Conservation (phyloP, 768 basidiomycete genomes). For the Leucocoprinus birnbaumii region DNA sequence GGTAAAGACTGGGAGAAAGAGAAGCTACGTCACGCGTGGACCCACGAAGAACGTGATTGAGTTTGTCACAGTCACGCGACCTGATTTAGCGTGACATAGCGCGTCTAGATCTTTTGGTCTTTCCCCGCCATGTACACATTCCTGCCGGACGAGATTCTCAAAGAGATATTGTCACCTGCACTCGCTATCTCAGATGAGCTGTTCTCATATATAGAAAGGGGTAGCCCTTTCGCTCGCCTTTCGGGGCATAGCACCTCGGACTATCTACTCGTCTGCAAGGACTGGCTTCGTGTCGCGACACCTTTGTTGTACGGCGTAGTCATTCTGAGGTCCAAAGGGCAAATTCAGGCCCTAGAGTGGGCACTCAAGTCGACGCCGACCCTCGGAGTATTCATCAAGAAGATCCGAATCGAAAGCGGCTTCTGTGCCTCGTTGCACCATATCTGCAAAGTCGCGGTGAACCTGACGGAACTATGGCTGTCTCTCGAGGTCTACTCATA, state of each 20-base stretch:
- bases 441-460: not conserved
- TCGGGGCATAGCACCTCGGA: slow-evolving; percentile 8
- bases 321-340: slow-evolving; percentile 20
- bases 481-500: not conserved
- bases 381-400: slow-evolving; percentile 21
- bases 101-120: not conserved
- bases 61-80: no score
- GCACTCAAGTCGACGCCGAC: slow-evolving; percentile 14
- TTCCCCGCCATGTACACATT: not conserved
- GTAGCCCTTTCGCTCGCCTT: no score
- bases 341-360: slow-evolving; percentile 17
- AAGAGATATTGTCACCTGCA: slow-evolving; percentile 11
- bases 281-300: slow-evolving; percentile 22
- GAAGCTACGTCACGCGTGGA: not conserved
- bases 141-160: slow-evolving; percentile 12
- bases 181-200: not conserved
- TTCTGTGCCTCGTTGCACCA: slow-evolving; percentile 6
- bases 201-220: no score
- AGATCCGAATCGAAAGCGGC: slow-evolving; percentile 22
- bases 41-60: not conserved
- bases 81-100: no score
- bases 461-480: slow-evolving; percentile 1
- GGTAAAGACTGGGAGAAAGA: not conserved
- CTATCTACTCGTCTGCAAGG: slow-evolving; percentile 18
- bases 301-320: slow-evolving; percentile 23